Base-by-base conservation (phyloP, 1,284 basidiomycete species). In the Cutaneotrichosporon daszewskae region DNA sequence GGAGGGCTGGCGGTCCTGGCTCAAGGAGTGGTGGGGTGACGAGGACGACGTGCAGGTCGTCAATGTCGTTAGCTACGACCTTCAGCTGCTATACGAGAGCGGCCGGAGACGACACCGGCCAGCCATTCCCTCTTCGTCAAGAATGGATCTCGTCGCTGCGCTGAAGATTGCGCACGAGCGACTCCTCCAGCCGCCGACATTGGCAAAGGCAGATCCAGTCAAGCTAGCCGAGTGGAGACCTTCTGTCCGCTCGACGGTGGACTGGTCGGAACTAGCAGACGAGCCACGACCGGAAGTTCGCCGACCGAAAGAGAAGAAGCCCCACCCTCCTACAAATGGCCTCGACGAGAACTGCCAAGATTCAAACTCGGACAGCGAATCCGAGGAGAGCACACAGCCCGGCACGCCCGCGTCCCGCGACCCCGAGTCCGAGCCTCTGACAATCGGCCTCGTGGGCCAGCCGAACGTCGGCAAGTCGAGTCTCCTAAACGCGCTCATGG, bases 401-500 rank as follows among this genome's bases (percentile, higher is more conserved):
- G 37, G 33, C 11, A 19, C 33, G 18, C 55, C 57, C 35, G 47
- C 22, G 17, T 66, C 56, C 6, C 25, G 37, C 18, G 51, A 60
- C 39, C 49, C 49, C 14, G 35, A 80, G 53, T 75, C 76, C 3
- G 79, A 82, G 25, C 80, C 79, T 51, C 64, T 92, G 32, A 91
- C 87, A 0, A 75, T 94, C 42, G 89, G 89, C 1, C 66, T 92
- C 25, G 84, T 92, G 51, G 89, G 88, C 79, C 89, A 94, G 61
- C 90, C 90, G 9, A 95, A 94, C 62, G 89, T 94, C 25, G 91
- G 90, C 22, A 96, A 96, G 64, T 89, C 86, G 1, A 89, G 86
- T 1, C 72, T 95, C 3, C 71, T 96, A 33, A 96, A 96, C 62
- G 90, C 90, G 0, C 72, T 96, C 4, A 85, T 96, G 53, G 89